Conservation (phyloP, 2,329 filamentous ascomycete genomes). For the Alternaria conjuncta region DNA sequence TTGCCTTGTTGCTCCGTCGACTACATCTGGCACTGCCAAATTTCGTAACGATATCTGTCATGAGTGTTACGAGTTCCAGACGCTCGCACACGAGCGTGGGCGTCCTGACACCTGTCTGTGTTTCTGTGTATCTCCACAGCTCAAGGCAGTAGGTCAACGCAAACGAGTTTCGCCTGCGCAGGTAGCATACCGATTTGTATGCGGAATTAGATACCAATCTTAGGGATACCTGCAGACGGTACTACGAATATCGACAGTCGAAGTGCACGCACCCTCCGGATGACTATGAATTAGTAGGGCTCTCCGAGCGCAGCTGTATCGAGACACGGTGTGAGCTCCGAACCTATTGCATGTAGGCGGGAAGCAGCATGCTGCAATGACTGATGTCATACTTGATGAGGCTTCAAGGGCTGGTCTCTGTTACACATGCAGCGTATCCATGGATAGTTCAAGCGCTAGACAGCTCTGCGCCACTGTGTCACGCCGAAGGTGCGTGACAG, state of each 20-base stretch:
- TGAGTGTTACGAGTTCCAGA: not conserved
- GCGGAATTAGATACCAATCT: not conserved
- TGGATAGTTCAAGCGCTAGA: not conserved
- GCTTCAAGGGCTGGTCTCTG: not conserved
- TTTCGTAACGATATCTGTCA: not conserved
- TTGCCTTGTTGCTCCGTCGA: not conserved
- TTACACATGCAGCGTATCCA: not conserved
- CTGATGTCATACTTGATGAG: not conserved
- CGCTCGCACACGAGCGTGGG: not conserved
- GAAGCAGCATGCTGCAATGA: not conserved
- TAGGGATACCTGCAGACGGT: not conserved
- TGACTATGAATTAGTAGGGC: not conserved
- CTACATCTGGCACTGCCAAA: not conserved
- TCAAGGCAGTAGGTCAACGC: not conserved
- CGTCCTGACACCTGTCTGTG: not conserved
- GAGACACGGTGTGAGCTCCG: not conserved
- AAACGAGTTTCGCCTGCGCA: not conserved
- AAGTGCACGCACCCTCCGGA: not conserved
- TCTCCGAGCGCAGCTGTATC: not conserved
- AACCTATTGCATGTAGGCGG: not conserved
- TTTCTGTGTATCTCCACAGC: not conserved
- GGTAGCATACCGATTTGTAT: not conserved
- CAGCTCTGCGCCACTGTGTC: not conserved
- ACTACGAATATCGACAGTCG: not conserved
- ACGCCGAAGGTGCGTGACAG: not conserved